phyloP scores from a whole-genome alignment of 768 basidiomycete genomes.

The Trametes cubensis region DNA sequence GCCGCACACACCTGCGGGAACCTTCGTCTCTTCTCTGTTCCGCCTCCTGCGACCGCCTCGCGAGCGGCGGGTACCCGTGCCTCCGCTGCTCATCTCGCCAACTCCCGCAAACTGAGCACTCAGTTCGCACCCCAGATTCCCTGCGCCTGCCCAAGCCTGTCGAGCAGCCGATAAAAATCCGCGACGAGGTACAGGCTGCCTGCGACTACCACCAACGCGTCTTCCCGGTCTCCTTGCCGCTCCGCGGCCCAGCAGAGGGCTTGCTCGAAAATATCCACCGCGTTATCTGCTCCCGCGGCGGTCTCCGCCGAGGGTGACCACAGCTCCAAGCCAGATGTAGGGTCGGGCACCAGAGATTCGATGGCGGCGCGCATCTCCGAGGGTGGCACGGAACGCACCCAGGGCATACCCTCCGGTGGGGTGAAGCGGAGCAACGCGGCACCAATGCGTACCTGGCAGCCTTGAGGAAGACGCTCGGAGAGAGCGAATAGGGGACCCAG shows the following conservation, averaged over 20 bases:
- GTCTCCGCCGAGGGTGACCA: slow-evolving; percentile 45
- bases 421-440: slow-evolving; percentile 64
- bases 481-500: slow-evolving; percentile 65
- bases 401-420: slow-evolving; percentile 90
- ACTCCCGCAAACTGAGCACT: neutral
- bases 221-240: slow-evolving; percentile 26
- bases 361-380: slow-evolving; percentile 53
- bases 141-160: slow-evolving; percentile 14
- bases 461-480: slow-evolving; percentile 15
- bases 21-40: neutral
- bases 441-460: slow-evolving; percentile 31
- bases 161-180: slow-evolving; percentile 73
- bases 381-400: slow-evolving; percentile 72
- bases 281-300: slow-evolving; percentile 16
- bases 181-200: slow-evolving; percentile 96
- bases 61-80: slow-evolving; percentile 8
- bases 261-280: slow-evolving; percentile 34
- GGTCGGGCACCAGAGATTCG: slow-evolving; percentile 39
- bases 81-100: slow-evolving; percentile 4
- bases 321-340: slow-evolving; percentile 40
- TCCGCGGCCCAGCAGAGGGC: slow-evolving; percentile 51
- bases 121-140: slow-evolving; percentile 25
- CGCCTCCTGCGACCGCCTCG: neutral
- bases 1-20: neutral
- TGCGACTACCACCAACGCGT: slow-evolving; percentile 67